These are phyloP conservation scores for Candida sphagnicola DNA, from an alignment of 805 yeast species.

Conservation along the genomic window DNA sequence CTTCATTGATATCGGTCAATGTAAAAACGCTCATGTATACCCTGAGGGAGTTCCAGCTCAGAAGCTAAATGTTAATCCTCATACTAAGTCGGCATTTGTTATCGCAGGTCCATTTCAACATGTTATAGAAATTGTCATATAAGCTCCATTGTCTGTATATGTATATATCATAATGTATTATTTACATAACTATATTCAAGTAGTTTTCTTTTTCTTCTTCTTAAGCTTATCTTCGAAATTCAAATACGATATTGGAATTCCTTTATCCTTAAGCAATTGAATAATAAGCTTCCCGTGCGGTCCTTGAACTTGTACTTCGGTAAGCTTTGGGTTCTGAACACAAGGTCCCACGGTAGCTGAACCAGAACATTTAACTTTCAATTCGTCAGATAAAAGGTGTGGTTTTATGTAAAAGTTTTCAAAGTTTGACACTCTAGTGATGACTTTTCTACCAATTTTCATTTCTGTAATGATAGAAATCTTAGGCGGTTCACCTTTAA, in stretches of 20 bases:
- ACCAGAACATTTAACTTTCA: conserved; percentile 83
- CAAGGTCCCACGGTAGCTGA: conserved; percentile 72
- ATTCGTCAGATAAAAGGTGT: conserved; percentile 58
- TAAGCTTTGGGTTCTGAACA: conserved; percentile 47
- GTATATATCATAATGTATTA: conserved; percentile 1
- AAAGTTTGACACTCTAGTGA: conserved; percentile 69
- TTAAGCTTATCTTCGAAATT: conserved; percentile 60
- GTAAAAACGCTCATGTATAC: conserved; percentile 63
- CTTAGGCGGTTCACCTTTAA: conserved; percentile 66
- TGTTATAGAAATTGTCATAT: conserved; percentile 56
- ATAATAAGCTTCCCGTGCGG: conserved; percentile 66
- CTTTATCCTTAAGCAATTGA: conserved; percentile 56
- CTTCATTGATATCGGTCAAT: conserved; percentile 62
- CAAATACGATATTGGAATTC: conserved; percentile 65
- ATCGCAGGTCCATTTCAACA: conserved; percentile 51
- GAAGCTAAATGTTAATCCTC: conserved; percentile 45
- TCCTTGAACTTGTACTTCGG: conserved; percentile 87
- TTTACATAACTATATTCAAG: not conserved
- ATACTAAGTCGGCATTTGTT: conserved; percentile 55
- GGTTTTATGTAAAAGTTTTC: conserved; percentile 67
- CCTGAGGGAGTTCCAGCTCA: conserved; percentile 60
- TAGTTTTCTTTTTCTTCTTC: conserved; percentile 30
- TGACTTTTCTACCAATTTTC: conserved; percentile 75
- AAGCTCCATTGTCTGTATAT: conserved; percentile 6
- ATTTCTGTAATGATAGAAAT: conserved; percentile 66